Percentiles rank a stretch among this genome's conserved stretches.
phyloP scores from a whole-genome alignment of 768 basidiomycete genomes.

The Cystoderma amianthinum region DNA sequence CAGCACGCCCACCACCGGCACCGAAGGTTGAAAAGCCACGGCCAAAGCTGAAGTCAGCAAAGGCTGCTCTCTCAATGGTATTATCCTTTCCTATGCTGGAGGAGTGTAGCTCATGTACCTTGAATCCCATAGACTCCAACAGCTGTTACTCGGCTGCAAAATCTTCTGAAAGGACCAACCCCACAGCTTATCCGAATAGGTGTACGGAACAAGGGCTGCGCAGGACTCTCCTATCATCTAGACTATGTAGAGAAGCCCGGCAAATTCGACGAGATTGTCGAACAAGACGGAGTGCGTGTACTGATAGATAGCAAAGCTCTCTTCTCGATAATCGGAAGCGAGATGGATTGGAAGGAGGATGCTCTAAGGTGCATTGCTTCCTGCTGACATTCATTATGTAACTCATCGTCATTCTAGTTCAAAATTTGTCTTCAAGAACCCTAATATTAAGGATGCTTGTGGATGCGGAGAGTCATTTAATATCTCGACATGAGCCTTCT shows the following conservation, averaged over 20 bases:
- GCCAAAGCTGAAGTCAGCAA: conserved; percentile 61
- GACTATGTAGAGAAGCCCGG: conserved; percentile 90
- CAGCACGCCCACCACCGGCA: conserved; percentile 62
- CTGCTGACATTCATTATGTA: conserved; percentile 1
- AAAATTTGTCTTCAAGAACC: conserved; percentile 82
- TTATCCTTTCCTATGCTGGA: too few species aligned
- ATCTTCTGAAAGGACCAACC: conserved; percentile 73
- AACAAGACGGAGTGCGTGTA: conserved; percentile 91
- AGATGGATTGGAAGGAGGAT: conserved; percentile 99
- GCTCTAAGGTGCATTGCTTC: conserved; percentile 54
- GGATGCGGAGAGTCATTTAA: conserved; percentile 93
- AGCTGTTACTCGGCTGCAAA: conserved; percentile 67
- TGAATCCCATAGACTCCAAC: conserved; percentile 70
- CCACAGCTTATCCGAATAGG: conserved; percentile 93
- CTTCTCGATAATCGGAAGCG: conserved; percentile 96
- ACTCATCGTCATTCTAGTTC: conserved; percentile 37
- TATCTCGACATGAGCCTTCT: conserved; percentile 33
- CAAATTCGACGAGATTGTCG: conserved; percentile 93
- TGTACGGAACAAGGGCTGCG: conserved; percentile 96
- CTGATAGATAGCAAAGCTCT: conserved; percentile 95
- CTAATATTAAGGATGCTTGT: conserved; percentile 92
- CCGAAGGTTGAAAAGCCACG: conserved; percentile 60
- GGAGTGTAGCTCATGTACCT: conserved; percentile 3
- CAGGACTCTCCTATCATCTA: conserved; percentile 79
- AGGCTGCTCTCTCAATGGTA: conserved; percentile 75